phyloP scores from a whole-genome alignment of 2,329 filamentous ascomycete genomes.

The Purpureocillium lavendulum region DNA sequence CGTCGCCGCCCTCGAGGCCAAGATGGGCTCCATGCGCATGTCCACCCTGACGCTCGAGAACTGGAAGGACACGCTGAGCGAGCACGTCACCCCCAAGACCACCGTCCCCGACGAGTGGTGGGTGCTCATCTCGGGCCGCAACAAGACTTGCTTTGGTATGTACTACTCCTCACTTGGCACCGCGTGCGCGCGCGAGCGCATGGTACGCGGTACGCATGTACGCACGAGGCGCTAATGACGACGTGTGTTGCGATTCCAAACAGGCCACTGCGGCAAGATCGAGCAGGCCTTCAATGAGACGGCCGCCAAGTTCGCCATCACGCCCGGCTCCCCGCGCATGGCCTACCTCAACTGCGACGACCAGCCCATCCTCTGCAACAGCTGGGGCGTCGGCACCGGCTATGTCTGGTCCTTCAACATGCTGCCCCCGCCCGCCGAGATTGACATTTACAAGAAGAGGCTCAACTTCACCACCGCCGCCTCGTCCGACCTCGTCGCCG shows the following conservation, averaged over 20 bases:
- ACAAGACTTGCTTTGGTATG: conserved; percentile 67
- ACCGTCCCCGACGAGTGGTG: conserved; percentile 68
- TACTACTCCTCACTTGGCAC: conserved; percentile 5
- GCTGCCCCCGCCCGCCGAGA: conserved; percentile 53
- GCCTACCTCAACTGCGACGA: conserved; percentile 66
- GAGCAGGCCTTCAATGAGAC: conserved; percentile 62
- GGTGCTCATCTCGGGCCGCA: conserved; percentile 64
- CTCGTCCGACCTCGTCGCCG: conserved; percentile 51
- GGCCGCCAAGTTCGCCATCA: conserved; percentile 52
- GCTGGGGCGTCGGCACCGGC: conserved; percentile 59
- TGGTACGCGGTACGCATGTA: too few species aligned
- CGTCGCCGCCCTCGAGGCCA: conserved; percentile 31
- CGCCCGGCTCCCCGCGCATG: conserved; percentile 56
- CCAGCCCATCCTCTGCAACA: conserved; percentile 66
- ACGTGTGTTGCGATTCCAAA: too few species aligned
- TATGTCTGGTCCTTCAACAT: conserved; percentile 60
- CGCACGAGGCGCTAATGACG: too few species aligned
- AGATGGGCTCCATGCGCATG: conserved; percentile 33
- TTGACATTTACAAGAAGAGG: conserved; percentile 56
- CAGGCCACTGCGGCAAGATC: conserved; percentile 55
- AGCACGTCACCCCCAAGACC: conserved; percentile 48
- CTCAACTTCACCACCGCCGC: conserved; percentile 65
- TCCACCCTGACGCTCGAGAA: conserved; percentile 54
- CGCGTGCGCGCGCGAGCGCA: too few species aligned
- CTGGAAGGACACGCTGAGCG: conserved; percentile 62